Percentiles rank a stretch among this genome's conserved stretches.
Evolutionary conservation across 208 protist species (phyloP).

Genomic region (Crithidia sp.): DNA sequence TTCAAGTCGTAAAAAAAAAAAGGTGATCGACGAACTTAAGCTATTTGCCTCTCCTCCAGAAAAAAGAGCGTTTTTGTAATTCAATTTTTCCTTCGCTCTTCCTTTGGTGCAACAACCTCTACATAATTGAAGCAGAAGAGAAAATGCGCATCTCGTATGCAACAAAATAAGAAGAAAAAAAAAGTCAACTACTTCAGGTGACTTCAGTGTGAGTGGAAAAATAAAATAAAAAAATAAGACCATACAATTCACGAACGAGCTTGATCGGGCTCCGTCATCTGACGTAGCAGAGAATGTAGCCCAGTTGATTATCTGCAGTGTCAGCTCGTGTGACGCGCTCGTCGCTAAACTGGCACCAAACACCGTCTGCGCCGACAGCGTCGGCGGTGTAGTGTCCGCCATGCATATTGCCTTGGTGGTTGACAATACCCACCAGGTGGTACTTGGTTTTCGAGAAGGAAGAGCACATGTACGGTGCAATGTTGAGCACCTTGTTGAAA

Average conservation of each 20-base stretch:
- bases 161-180: background rate
- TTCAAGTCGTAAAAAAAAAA: too few species aligned
- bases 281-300: constrained; percentile 88
- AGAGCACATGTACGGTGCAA: constrained; percentile 73
- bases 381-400: constrained; percentile 94
- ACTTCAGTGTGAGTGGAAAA: too few species aligned
- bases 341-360: constrained; percentile 91
- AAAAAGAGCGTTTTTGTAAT: background rate
- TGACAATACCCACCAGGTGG: constrained; percentile 82
- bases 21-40: background rate
- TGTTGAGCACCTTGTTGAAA: constrained; percentile 72
- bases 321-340: constrained; percentile 49
- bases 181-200: background rate
- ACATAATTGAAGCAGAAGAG: background rate
- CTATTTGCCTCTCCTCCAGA: background rate
- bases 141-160: constrained; percentile 1
- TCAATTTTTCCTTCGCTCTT: too few species aligned
- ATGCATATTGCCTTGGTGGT: constrained; percentile 91
- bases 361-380: constrained; percentile 50
- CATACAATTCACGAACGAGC: background rate
- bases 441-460: constrained; percentile 61
- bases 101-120: too few species aligned
- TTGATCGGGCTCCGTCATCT: background rate
- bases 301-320: constrained; percentile 51
- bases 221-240: too few species aligned